Base-by-base conservation (phyloP, 495 filamentous ascomycete species). In the Rostrohypoxylon terebratum region DNA sequence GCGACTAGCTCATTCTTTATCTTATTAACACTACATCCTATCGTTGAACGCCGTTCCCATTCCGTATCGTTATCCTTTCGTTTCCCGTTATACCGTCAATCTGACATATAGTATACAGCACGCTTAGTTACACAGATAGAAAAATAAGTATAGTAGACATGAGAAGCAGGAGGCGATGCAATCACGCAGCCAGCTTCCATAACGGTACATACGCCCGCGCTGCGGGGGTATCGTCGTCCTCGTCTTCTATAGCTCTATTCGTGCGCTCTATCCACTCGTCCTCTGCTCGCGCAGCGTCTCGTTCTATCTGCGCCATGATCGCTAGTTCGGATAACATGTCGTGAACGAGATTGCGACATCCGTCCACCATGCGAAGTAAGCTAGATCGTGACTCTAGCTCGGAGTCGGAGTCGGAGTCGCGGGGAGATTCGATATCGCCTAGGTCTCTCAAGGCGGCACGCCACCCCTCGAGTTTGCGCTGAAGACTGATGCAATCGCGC, bases 321-420 rank as follows among this genome's bases (percentile, higher is more conserved):
- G 66, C 66, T 47, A 88, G 76, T 72, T 87, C 86, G 18, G 70
- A 75, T 53, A 84, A 68, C 85, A 88, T 87, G 25, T 81, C 81
- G 45, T 69, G 53, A 3, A 86, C 80, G 38, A 87, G 68, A 6
- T 62, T 61, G 3, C 78, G 62, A 63, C 78, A 83, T 0, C 79
- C 80, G n/a, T 54, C 68, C 6, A 86, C 63, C 53, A 84, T 79
- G 31, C 74, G 75, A 16, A 59, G 79, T 55, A 87, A 63, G 53
- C 79, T 77, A 31, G 82, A 80, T 54, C 64, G 63, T 3, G 63
- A 67, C 13, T 55, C 28, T 16, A 25, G 13, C 9, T 55, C 51
- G 7, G 51, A 55, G n/a, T 2, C 8, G 3, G 28, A 11, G 51
- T 6, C 14, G 20, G 51, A 31, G 44, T 28, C 25, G 3, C 25